Conservation (phyloP, 176 grass and related monocot genomes). For the Sorghum bicolor region DNA sequence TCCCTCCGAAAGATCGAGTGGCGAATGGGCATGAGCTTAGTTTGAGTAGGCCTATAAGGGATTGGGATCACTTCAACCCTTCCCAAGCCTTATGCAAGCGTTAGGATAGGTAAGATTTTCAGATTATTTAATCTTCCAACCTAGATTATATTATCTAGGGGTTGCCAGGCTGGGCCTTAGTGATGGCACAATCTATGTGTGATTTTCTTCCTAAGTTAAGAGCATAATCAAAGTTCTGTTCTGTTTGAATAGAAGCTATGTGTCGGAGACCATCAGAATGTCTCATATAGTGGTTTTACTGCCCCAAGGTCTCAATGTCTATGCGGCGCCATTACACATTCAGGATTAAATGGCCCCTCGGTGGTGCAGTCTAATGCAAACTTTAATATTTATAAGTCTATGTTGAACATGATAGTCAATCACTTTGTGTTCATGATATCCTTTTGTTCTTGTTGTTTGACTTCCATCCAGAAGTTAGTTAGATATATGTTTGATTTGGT, state of each 20-base stretch:
- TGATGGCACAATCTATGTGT: too few species aligned
- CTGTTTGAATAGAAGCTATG: background rate
- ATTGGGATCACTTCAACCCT: constrained; percentile 5
- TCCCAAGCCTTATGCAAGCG: background rate
- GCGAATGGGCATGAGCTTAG: background rate
- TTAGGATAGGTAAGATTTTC: too few species aligned
- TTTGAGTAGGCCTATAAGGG: background rate
- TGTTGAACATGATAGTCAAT: background rate
- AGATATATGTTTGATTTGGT: constrained; percentile 5
- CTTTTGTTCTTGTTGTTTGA: background rate
- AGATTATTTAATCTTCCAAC: too few species aligned
- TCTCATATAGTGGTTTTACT: background rate
- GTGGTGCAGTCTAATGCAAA: background rate
- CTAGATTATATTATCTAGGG: too few species aligned
- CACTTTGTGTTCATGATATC: background rate
- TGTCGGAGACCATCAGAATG: background rate
- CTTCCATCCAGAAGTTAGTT: background rate
- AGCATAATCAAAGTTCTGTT: background rate
- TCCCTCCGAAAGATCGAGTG: background rate
- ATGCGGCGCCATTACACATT: background rate
- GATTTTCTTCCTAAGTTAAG: background rate
- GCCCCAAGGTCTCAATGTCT: background rate
- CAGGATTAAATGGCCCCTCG: background rate
- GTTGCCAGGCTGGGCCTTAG: background rate
- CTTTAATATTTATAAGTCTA: background rate